A percentile compares a stretch with the other conserved stretches of the same genome.
These are phyloP conservation scores for Chaetomiaceae sp. DNA, from an alignment of 2,329 filamentous ascomycete species.

Conservation along the genomic window DNA sequence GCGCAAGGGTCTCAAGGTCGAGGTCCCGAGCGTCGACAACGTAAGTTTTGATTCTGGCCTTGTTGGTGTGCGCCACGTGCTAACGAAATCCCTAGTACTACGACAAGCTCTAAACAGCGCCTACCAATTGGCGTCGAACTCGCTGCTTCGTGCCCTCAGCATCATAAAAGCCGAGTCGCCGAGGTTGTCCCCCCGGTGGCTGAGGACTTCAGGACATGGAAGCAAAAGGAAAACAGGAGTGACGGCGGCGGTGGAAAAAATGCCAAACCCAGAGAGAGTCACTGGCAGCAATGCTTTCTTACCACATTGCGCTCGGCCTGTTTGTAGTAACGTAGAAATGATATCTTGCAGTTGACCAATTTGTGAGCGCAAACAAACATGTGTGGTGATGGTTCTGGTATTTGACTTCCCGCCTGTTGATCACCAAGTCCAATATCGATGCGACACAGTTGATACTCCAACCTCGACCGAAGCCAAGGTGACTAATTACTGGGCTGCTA, in stretches of 20 bases:
- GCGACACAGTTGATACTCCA: too few relatives aligned
- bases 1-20: slow-evolving; percentile 98
- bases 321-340: slow-evolving; percentile 43
- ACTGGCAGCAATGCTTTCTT: slow-evolving; percentile 34
- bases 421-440: too few relatives aligned
- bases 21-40: slow-evolving; percentile 90
- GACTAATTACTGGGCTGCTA: too few relatives aligned
- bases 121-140: slow-evolving; percentile 41
- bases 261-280: slow-evolving; percentile 34
- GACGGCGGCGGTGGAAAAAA: slow-evolving; percentile 28
- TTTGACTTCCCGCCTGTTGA: too few relatives aligned
- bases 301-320: slow-evolving; percentile 31
- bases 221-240: slow-evolving; percentile 14
- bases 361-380: too few relatives aligned
- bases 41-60: slow-evolving; percentile 54
- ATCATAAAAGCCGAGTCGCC: slow-evolving; percentile 16
- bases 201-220: slow-evolving; percentile 18
- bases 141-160: slow-evolving; percentile 35
- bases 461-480: too few relatives aligned
- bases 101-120: slow-evolving; percentile 84
- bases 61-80: slow-evolving; percentile 17
- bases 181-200: slow-evolving; percentile 9
- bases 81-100: slow-evolving; percentile 70
- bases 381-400: too few relatives aligned
- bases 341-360: slow-evolving; percentile 27